phyloP scores from a whole-genome alignment of 768 basidiomycete species.

The Pulveroboletus sp. region DNA sequence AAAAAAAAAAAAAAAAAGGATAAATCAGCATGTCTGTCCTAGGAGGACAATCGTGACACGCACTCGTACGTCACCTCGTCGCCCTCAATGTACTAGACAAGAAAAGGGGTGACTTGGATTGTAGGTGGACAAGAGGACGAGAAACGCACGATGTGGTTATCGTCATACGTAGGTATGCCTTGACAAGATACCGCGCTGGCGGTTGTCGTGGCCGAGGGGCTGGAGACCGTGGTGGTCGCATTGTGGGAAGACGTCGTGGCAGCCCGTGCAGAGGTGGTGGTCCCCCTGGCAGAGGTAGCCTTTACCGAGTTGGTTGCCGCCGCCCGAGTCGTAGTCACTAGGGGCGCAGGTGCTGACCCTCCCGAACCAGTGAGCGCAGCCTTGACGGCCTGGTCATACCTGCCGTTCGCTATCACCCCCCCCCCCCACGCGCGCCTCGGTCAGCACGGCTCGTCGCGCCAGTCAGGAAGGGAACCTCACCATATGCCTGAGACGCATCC shows the following conservation, averaged over 20 bases:
- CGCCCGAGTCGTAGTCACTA: background rate
- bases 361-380: slow-evolving; percentile 30
- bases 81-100: slow-evolving; percentile 41
- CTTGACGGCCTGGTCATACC: slow-evolving; percentile 42
- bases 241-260: background rate
- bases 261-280: background rate
- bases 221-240: slow-evolving; percentile 4
- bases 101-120: background rate
- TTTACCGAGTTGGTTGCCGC: background rate
- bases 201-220: slow-evolving; percentile 5
- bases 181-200: slow-evolving; percentile 33
- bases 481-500: slow-evolving; percentile 44
- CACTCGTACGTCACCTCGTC: slow-evolving; percentile 38
- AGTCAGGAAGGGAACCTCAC: slow-evolving; percentile 17
- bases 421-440: background rate
- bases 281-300: background rate
- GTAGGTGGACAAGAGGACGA: background rate
- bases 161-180: slow-evolving; percentile 39
- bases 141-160: slow-evolving; percentile 34
- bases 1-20: background rate
- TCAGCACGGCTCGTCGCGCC: background rate
- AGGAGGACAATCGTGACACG: slow-evolving; percentile 2
- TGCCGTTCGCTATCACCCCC: slow-evolving; percentile 33
- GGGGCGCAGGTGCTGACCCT: slow-evolving; percentile 1
- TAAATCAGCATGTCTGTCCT: background rate